These are phyloP conservation scores for Phaeomoniella chlamydospora DNA, from an alignment of 2,329 filamentous ascomycete genomes.

Conservation along the genomic window DNA sequence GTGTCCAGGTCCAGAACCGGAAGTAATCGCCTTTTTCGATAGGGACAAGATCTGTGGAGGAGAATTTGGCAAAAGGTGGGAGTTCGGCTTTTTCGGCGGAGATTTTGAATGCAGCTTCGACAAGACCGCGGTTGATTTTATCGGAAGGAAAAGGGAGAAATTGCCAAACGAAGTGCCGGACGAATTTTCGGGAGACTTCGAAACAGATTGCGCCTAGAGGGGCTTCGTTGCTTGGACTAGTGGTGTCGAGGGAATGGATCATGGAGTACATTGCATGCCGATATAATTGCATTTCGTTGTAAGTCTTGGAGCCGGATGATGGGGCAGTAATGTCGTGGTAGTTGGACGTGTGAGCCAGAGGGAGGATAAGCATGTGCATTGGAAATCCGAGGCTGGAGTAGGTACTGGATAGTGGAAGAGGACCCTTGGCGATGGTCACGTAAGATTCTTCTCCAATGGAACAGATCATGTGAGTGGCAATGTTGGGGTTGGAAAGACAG, in stretches of 20 bases:
- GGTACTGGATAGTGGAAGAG: conserved; percentile 56
- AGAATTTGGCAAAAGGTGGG: conserved; percentile 32
- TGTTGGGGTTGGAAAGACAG: conserved; percentile 74
- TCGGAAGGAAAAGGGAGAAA: conserved; percentile 62
- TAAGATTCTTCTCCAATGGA: conserved; percentile 81
- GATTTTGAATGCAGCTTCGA: conserved; percentile 79
- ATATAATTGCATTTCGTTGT: conserved; percentile 72
- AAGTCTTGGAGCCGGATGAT: conserved; percentile 44
- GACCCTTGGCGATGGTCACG: conserved; percentile 82
- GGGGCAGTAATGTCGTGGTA: conserved; percentile 50
- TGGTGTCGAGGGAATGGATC: conserved; percentile 34
- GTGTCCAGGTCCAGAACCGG: conserved; percentile 64
- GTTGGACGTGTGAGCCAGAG: conserved; percentile 67
- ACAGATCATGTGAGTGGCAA: conserved; percentile 76
- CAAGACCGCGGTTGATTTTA: conserved; percentile 55
- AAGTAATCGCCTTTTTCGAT: conserved; percentile 51
- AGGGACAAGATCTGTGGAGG: conserved; percentile 22
- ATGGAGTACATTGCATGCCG: conserved; percentile 64
- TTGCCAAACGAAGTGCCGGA: conserved; percentile 91
- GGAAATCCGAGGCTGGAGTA: conserved; percentile 65
- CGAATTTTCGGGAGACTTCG: conserved; percentile 71
- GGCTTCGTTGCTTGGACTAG: conserved; percentile 27
- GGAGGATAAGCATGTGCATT: conserved; percentile 81
- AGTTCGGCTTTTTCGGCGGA: conserved; percentile 64
- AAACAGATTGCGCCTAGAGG: conserved; percentile 71